Evolutionary conservation across 129 eudicot species (phyloP), one percentile per base, ranked within the genome.

Genomic region (Deinandra increscens): DNA sequence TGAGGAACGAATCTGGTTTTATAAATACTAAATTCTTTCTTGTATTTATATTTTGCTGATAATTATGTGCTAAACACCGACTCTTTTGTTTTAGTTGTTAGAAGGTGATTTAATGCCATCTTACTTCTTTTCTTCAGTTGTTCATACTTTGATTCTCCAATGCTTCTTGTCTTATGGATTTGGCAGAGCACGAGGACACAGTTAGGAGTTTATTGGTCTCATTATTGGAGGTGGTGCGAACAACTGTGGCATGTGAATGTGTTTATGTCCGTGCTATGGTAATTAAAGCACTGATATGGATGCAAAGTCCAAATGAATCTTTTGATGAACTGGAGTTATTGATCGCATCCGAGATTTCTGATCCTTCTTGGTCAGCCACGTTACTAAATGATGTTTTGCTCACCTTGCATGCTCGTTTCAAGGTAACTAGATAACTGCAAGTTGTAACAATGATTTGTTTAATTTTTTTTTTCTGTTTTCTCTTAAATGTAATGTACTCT

Each of bases 231-330:
- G 94, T 88, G 66, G 98, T 92, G 72, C 81, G 98, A 51, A 92
- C 95, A 72, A 92, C 96, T 14, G 91, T 88, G 18, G 98, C 98
- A 19, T 92, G 98, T 76, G 98, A 92, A 86, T 92, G 98, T 81
- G 98, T 92, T 61, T 92, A 88, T 74, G 91, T 92, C 45, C 96
- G 98, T 64, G 96, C 95, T 26, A 88, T 92, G 98, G 95, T 92
- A 67, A 92, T 88, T 70, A 92, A 92, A 75, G 96, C 98, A 58
- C 79, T 92, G 56, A 88, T 92, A 69, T 92, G 98, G 98, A 92
- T 92, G 98, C 98, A 88, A 88, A 92, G 98, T 75, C 98, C 98
- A n/a, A 74, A 92, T 59, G 98, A 92, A 58, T 76, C 89, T 6
- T 86, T 92, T 71, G 95, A 87, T 78, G 98, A 92, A 73, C 62